A percentile compares a stretch with the other conserved stretches of the same genome.
Conservation (phyloP, 148 eudicot genomes). For the Diospyros lotus region DNA sequence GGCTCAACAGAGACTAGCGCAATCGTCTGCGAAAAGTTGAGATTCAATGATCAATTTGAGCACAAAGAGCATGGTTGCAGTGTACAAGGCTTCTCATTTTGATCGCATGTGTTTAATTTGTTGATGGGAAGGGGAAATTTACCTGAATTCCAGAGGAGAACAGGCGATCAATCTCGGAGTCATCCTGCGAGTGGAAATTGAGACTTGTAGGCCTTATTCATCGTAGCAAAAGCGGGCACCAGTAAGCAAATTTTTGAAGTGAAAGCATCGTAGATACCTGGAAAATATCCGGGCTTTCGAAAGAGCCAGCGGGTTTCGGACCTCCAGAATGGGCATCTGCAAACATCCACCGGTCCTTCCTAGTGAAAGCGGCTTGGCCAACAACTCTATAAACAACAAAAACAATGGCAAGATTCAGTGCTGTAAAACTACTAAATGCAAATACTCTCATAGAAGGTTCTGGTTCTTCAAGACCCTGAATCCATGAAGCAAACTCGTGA, state of each 20-base stretch:
- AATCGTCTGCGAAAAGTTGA: constrained; percentile 55
- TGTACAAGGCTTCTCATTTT: not conserved
- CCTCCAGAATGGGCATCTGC: constrained; percentile 29
- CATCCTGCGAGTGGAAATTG: constrained; percentile 38
- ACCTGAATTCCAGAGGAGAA: constrained; percentile 70
- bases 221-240: not conserved
- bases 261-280: constrained; percentile 26
- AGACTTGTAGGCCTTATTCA: not conserved
- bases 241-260: not conserved
- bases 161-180: constrained; percentile 43
- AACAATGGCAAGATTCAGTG: constrained; percentile 13
- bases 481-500: not conserved
- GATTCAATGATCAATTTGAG: constrained; percentile 2
- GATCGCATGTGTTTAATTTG: not conserved
- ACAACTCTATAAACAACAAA: constrained; percentile 39
- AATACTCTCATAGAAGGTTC: not conserved
- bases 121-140: constrained; percentile 7
- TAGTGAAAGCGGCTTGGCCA: constrained; percentile 66
- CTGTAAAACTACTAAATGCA: not conserved
- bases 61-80: not conserved
- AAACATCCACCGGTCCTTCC: constrained; percentile 58
- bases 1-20: constrained; percentile 64
- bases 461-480: not conserved
- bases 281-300: constrained; percentile 17
- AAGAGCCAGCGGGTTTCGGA: constrained; percentile 14